phyloP scores from a whole-genome alignment of 768 basidiomycete genomes.

The Amanita rubescens region DNA sequence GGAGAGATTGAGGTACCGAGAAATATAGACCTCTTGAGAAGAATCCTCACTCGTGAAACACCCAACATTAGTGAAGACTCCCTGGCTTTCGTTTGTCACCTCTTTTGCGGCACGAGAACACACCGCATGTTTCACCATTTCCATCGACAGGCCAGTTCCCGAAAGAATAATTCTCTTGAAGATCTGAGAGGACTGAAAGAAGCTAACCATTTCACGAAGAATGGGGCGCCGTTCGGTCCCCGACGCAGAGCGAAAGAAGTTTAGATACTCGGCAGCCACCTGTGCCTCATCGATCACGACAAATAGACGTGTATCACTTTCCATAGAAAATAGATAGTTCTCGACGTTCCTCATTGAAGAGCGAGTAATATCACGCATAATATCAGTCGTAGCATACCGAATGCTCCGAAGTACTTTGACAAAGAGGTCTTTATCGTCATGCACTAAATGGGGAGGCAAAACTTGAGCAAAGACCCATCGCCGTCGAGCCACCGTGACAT shows the following conservation, averaged over 20 bases:
- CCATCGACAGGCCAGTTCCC: neutral
- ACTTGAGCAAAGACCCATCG: constrained; percentile 11
- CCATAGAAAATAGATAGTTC: neutral
- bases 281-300: neutral
- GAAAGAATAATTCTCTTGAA: neutral
- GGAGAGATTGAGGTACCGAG: constrained; percentile 9
- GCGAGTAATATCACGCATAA: neutral
- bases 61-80: neutral
- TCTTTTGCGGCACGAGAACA: neutral
- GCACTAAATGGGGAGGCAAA: constrained; percentile 1
- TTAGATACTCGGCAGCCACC: neutral
- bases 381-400: neutral
- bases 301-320: neutral
- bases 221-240: neutral
- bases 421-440: neutral
- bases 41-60: neutral
- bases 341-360: neutral
- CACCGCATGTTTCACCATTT: neutral
- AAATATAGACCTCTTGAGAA: neutral
- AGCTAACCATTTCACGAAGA: neutral
- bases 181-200: neutral
- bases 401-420: neutral
- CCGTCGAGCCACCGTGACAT: neutral
- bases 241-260: neutral
- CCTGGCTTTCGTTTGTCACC: neutral